phyloP scores from a whole-genome alignment of 805 yeast genomes.

The Monosporozyma servazzii region DNA sequence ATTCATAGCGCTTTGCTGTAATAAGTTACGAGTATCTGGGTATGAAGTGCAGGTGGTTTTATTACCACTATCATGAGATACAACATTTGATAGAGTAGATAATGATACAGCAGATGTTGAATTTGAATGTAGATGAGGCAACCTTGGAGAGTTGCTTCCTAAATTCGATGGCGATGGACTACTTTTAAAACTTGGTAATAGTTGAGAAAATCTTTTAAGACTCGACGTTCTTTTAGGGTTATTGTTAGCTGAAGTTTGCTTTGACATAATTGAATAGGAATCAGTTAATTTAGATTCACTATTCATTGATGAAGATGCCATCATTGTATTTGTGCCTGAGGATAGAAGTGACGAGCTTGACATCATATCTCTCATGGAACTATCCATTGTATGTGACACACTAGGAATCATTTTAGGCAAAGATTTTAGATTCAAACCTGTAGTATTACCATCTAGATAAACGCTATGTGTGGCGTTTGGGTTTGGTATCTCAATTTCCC shows the following conservation, averaged over 20 bases:
- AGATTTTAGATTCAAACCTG: constrained; percentile 14
- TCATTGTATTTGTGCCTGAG: background rate
- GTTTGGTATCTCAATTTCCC: background rate
- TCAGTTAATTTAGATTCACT: background rate
- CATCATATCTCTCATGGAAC: constrained; percentile 20
- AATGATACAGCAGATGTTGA: constrained; percentile 5
- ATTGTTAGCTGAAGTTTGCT: constrained; percentile 3
- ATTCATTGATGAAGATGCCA: background rate
- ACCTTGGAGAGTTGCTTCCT: background rate
- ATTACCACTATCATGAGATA: background rate
- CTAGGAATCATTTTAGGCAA: constrained; percentile 16
- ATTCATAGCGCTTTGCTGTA: background rate
- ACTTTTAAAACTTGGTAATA: constrained; percentile 10
- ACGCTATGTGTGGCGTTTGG: constrained; percentile 10
- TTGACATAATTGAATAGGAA: background rate
- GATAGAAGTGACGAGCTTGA: constrained; percentile 2
- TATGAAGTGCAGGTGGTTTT: constrained; percentile 11
- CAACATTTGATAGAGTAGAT: constrained; percentile 3
- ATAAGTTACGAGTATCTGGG: constrained; percentile 22
- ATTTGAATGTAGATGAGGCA: background rate
- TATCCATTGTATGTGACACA: constrained; percentile 12
- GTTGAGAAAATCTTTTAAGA: constrained; percentile 12
- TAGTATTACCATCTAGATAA: constrained; percentile 19
- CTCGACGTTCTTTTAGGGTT: constrained; percentile 16
- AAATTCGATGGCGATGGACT: constrained; percentile 6